These are phyloP conservation scores for Xylaria sp. DNA, from an alignment of 495 filamentous ascomycete species.

Conservation along the genomic window DNA sequence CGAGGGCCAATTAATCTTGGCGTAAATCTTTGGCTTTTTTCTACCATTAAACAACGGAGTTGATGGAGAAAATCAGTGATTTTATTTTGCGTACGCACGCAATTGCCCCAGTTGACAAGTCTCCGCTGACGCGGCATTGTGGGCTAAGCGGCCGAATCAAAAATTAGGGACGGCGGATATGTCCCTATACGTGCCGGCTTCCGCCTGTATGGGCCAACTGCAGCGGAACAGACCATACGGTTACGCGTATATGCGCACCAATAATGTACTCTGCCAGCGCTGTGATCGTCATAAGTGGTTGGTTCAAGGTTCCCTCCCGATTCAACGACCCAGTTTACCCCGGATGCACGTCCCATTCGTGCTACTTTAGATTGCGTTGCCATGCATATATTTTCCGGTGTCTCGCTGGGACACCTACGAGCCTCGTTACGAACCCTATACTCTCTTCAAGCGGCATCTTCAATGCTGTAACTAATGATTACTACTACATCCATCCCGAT, in stretches of 20 bases:
- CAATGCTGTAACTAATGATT: too few relatives aligned
- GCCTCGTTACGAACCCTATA: neutral
- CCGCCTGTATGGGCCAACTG: neutral
- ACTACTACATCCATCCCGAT: too few relatives aligned
- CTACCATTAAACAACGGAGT: neutral
- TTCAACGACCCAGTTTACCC: neutral
- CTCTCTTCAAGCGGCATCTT: too few relatives aligned
- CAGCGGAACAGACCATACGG: neutral
- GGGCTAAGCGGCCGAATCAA: constrained; percentile 22
- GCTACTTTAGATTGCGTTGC: neutral
- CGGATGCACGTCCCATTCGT: constrained; percentile 3
- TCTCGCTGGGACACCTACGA: neutral
- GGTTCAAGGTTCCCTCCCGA: neutral
- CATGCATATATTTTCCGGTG: neutral
- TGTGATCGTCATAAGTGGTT: neutral
- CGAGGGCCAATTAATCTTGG: neutral
- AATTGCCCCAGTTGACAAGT: neutral
- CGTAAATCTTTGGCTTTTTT: neutral
- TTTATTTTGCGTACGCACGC: neutral
- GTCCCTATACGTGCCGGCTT: neutral
- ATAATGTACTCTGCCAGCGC: neutral
- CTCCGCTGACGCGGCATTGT: neutral
- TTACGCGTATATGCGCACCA: constrained; percentile 6
- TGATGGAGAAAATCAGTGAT: neutral
- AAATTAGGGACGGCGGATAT: neutral